phyloP scores from a whole-genome alignment of 176 grass and related monocot genomes.

The Juncus effusus region DNA sequence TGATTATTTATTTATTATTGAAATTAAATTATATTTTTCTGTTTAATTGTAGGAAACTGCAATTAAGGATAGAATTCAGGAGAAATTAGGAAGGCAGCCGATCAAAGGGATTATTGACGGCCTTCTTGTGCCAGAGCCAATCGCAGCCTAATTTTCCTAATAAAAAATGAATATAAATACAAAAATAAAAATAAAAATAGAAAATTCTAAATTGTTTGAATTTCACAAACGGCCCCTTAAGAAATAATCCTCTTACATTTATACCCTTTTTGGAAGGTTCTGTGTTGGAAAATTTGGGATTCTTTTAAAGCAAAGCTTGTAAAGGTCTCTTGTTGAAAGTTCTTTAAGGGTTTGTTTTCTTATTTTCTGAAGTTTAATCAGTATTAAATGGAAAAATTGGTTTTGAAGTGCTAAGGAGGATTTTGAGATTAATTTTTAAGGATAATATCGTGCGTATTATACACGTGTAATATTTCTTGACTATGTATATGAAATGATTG shows the following conservation, averaged over 20 bases:
- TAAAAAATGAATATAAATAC: neutral
- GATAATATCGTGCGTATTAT: neutral
- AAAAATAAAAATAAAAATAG: neutral
- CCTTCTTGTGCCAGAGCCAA: constrained; percentile 40
- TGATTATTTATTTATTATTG: neutral
- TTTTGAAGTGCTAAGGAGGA: neutral
- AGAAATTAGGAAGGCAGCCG: constrained; percentile 53
- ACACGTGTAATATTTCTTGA: neutral
- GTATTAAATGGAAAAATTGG: constrained; percentile 16
- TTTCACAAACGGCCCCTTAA: neutral
- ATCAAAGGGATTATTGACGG: constrained; percentile 50
- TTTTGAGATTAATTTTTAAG: too few species aligned
- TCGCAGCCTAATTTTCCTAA: constrained; percentile 34
- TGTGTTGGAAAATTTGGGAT: neutral
- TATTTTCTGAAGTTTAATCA: constrained; percentile 19
- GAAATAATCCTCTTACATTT: constrained; percentile 11
- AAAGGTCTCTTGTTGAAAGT: neutral
- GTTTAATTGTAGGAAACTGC: constrained; percentile 73
- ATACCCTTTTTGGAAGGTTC: constrained; percentile 7
- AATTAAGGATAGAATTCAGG: constrained; percentile 92
- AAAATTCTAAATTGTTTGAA: neutral
- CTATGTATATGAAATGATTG: neutral
- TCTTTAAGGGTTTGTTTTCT: constrained; percentile 1
- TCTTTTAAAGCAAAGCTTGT: neutral
- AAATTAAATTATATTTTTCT: constrained; percentile 10